A percentile compares a stretch with the other conserved stretches of the same genome.
Conservation (phyloP, 192 early-diverging fungal genomes). For the Obelidium mucronatum region DNA sequence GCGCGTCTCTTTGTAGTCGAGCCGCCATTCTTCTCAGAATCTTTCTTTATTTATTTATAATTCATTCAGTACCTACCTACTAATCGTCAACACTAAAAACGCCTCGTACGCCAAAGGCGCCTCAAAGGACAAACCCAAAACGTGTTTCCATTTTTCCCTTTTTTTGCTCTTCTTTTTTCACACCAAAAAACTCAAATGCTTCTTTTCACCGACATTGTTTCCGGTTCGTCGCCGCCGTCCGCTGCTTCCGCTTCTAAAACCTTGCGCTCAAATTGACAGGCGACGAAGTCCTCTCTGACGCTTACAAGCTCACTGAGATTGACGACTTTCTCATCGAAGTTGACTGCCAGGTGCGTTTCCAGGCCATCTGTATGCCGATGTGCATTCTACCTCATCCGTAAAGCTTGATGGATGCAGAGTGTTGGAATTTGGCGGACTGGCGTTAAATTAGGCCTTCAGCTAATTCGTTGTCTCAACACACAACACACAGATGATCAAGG, state of each 20-base stretch:
- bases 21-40: neutral
- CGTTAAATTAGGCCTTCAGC: neutral
- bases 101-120: no score
- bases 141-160: neutral
- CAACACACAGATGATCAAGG: constrained; percentile 58
- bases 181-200: constrained; percentile 40
- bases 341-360: constrained; percentile 76
- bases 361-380: no score
- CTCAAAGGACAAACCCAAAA: neutral
- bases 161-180: constrained; percentile 39
- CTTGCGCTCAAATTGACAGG: constrained; percentile 52
- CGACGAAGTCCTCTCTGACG: constrained; percentile 93
- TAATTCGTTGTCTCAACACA: neutral
- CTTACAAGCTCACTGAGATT: constrained; percentile 71
- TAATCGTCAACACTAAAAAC: no score
- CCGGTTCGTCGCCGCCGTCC: constrained; percentile 32
- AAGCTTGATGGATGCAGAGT: no score
- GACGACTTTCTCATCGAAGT: constrained; percentile 77
- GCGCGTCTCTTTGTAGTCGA: neutral
- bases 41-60: no score
- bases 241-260: neutral
- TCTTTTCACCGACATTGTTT: constrained; percentile 53
- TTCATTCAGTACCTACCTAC: no score
- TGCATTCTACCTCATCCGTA: no score
- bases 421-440: no score